A percentile compares a stretch with the other conserved stretches of the same genome.
Evolutionary conservation across 2,329 filamentous ascomycete genomes (phyloP).

Genomic region (Paraconiothyrium brasiliense): DNA sequence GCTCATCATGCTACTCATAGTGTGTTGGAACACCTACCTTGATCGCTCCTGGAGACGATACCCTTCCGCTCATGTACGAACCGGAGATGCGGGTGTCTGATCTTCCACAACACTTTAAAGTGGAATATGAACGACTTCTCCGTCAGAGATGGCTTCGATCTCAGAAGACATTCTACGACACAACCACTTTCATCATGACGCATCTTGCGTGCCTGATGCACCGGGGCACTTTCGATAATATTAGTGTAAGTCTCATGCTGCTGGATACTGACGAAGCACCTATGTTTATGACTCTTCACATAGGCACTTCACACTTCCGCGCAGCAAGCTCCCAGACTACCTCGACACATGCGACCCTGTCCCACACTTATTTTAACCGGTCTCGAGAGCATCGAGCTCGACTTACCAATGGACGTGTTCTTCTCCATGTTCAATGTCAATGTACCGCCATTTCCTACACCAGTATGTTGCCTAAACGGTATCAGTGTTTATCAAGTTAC

Average conservation of each 20-base stretch:
- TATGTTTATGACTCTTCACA: not conserved
- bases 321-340: not conserved
- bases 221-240: not conserved
- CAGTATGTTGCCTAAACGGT: not conserved
- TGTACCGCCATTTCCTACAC: slow-evolving; percentile 21
- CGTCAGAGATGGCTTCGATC: slow-evolving; percentile 17
- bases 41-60: not conserved
- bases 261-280: not conserved
- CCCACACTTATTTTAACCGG: slow-evolving; percentile 12
- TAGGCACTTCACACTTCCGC: not conserved
- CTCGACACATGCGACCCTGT: not conserved
- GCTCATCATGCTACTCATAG: not conserved
- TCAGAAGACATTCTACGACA: slow-evolving; percentile 18
- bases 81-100: not conserved
- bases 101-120: slow-evolving; percentile 13
- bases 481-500: not conserved
- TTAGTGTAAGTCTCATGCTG: not conserved
- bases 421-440: slow-evolving; percentile 25
- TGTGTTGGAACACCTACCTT: slow-evolving; percentile 12
- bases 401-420: slow-evolving; percentile 21
- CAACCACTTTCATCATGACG: slow-evolving; percentile 18
- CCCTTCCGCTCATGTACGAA: not conserved
- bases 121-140: slow-evolving; percentile 15
- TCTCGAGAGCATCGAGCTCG: slow-evolving; percentile 25
- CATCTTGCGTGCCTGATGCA: slow-evolving; percentile 12